These are phyloP conservation scores for Colletotrichum trifolii DNA, from an alignment of 2,329 filamentous ascomycete genomes.

Conservation along the genomic window DNA sequence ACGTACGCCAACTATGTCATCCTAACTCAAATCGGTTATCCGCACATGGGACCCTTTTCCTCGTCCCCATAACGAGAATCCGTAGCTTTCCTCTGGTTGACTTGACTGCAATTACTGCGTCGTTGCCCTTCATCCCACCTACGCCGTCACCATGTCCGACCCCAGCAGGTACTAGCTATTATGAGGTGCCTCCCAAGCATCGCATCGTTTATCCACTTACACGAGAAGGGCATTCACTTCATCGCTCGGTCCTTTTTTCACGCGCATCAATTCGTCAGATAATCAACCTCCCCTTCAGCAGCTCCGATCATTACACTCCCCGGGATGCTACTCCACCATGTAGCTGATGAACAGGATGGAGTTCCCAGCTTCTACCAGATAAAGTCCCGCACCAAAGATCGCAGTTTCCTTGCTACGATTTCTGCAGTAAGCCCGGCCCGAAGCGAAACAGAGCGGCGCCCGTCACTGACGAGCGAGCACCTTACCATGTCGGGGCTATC, in stretches of 20 bases:
- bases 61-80: background rate
- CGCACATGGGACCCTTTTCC: slow-evolving; percentile 15
- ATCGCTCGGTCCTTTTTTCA: slow-evolving; percentile 3
- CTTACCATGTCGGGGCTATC: too few relatives aligned
- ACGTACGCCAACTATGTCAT: slow-evolving; percentile 14
- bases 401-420: slow-evolving; percentile 12
- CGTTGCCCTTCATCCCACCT: background rate
- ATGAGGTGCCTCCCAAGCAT: too few relatives aligned
- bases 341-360: background rate
- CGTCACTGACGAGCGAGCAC: background rate
- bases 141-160: background rate
- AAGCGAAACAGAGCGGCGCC: slow-evolving; percentile 6
- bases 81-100: background rate
- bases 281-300: background rate
- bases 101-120: too few relatives aligned
- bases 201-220: too few relatives aligned
- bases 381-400: slow-evolving; percentile 12
- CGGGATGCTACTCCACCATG: too few relatives aligned
- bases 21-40: slow-evolving; percentile 2
- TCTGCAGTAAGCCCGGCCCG: slow-evolving; percentile 22
- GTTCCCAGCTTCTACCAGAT: background rate
- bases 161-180: background rate
- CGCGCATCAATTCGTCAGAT: background rate
- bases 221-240: slow-evolving; percentile 14
- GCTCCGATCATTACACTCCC: too few relatives aligned